Evolutionary conservation across 805 yeast genomes (phyloP).

Genomic region (Cyberlindnera euphorbiiphila): DNA sequence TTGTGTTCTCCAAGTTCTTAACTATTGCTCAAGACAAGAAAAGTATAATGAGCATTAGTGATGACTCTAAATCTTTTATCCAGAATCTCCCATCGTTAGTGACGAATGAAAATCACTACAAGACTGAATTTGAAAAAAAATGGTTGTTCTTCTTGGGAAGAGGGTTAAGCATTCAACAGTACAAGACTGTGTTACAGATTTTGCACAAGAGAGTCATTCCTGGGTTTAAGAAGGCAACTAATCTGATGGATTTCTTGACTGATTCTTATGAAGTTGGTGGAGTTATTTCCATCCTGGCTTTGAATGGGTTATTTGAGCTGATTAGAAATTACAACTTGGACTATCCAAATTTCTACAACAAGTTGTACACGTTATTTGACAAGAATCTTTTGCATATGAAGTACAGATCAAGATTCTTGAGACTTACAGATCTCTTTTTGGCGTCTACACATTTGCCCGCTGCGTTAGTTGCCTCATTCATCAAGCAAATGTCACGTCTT

Average conservation of each 20-base stretch:
- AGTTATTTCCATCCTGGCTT: conserved; percentile 67
- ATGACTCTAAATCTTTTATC: conserved; percentile 37
- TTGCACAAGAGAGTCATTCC: conserved; percentile 86
- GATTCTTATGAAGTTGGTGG: conserved; percentile 70
- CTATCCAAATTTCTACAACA: conserved; percentile 83
- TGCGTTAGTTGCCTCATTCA: conserved; percentile 80
- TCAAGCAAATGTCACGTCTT: conserved; percentile 74
- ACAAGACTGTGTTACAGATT: conserved; percentile 62
- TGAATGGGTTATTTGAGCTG: conserved; percentile 82
- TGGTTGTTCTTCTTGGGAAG: conserved; percentile 57
- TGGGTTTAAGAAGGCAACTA: conserved; percentile 69
- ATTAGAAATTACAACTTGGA: conserved; percentile 82
- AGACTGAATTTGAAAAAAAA: conserved; percentile 62
- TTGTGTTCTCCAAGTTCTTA: conserved; percentile 35
- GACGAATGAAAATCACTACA: conserved; percentile 44
- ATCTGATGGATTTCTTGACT: conserved; percentile 89
- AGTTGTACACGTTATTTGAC: conserved; percentile 76
- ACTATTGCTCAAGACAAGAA: conserved; percentile 34
- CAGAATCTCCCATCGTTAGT: conserved; percentile 45
- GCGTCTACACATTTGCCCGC: conserved; percentile 86
- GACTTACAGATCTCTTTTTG: conserved; percentile 81
- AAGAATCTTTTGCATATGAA: conserved; percentile 71
- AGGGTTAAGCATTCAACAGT: conserved; percentile 47
- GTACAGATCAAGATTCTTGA: conserved; percentile 81
- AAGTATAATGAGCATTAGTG: conserved; percentile 31